phyloP scores from a whole-genome alignment of 129 eudicot species.

The Sambucus nigra region DNA sequence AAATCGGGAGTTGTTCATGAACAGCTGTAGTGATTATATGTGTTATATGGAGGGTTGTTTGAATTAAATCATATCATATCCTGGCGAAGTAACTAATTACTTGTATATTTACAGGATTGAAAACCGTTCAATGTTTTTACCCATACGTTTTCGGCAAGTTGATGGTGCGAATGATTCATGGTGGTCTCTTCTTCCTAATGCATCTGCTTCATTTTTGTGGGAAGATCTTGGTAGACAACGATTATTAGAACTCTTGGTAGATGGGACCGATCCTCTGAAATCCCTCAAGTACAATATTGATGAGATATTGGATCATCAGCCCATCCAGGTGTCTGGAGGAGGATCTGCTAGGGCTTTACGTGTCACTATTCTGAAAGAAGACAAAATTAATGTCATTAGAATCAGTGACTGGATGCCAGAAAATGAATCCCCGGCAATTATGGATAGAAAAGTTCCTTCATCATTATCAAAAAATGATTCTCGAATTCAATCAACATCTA shows the following conservation, averaged over 20 bases:
- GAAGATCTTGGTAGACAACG: conserved; percentile 91
- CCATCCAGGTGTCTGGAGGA: conserved; percentile 46
- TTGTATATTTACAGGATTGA: conserved; percentile 62
- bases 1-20: too few relatives aligned
- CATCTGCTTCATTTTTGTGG: conserved; percentile 82
- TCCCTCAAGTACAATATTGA: conserved; percentile 65
- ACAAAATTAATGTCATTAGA: conserved; percentile 70
- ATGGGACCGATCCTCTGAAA: conserved; percentile 44
- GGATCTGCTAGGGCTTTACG: conserved; percentile 55
- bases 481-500: conserved; percentile 26
- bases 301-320: conserved; percentile 74
- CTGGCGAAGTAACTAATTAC: not conserved
- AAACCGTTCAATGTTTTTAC: conserved; percentile 67
- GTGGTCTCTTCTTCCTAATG: conserved; percentile 66
- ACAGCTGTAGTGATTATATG: too few relatives aligned
- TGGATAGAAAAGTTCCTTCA: conserved; percentile 17
- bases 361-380: conserved; percentile 67
- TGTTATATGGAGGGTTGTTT: too few relatives aligned
- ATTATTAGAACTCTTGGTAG: conserved; percentile 56
- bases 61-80: too few relatives aligned
- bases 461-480: conserved; percentile 30
- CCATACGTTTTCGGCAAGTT: conserved; percentile 82
- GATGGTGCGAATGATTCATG: conserved; percentile 73
- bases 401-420: conserved; percentile 82
- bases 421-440: conserved; percentile 21